These are phyloP conservation scores for Vitis amurensis DNA, from an alignment of 164 flowering plant species.

Conservation along the genomic window DNA sequence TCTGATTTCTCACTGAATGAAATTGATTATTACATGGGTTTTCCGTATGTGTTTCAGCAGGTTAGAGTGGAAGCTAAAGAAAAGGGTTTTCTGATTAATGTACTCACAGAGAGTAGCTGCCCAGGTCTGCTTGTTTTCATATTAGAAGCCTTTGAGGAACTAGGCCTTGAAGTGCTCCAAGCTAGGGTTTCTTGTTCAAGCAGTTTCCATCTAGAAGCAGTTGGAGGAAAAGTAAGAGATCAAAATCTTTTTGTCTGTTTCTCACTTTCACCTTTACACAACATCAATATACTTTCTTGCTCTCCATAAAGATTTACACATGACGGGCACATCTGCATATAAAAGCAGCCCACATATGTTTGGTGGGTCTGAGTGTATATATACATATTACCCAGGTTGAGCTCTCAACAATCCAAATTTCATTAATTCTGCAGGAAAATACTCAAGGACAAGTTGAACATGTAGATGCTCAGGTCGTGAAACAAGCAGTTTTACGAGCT, in stretches of 20 bases:
- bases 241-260: no score
- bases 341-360: no score
- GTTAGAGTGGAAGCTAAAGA: slow-evolving; percentile 18
- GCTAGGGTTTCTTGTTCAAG: slow-evolving; percentile 34
- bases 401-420: neutral
- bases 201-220: slow-evolving; percentile 12
- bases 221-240: slow-evolving; percentile 8
- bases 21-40: slow-evolving; percentile 2
- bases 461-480: slow-evolving; percentile 12
- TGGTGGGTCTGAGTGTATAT: no score
- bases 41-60: neutral
- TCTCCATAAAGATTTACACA: neutral
- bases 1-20: no score
- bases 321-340: neutral
- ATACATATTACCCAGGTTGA: no score
- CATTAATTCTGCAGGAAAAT: slow-evolving; percentile 10
- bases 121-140: slow-evolving; percentile 24
- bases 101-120: slow-evolving; percentile 16
- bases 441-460: slow-evolving; percentile 2
- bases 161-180: slow-evolving; percentile 24
- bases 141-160: slow-evolving; percentile 29
- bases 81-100: slow-evolving; percentile 17
- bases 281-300: neutral
- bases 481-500: slow-evolving; percentile 12
- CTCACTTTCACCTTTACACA: no score